Evolutionary conservation across 257 asterid genomes (phyloP).

Genomic region (Mentha longifolia): DNA sequence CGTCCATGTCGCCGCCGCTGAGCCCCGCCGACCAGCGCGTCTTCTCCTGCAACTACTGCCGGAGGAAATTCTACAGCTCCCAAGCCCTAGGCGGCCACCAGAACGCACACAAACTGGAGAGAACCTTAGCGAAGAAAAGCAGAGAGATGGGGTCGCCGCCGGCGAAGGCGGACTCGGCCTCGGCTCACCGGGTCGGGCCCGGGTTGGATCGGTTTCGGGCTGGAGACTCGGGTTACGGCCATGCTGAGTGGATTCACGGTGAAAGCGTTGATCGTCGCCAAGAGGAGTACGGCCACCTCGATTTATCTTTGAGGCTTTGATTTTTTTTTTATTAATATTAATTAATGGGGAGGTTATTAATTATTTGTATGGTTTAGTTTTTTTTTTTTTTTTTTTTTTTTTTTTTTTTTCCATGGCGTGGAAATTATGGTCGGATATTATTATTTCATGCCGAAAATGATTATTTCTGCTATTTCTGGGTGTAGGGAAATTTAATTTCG

Average conservation of each 20-base stretch:
- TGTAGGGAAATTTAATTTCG: not conserved
- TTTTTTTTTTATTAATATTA: not conserved
- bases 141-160: slow-evolving; percentile 42
- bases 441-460: not conserved
- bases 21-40: slow-evolving; percentile 57
- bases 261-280: slow-evolving; percentile 38
- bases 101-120: slow-evolving; percentile 87
- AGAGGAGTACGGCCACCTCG: slow-evolving; percentile 65
- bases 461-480: not conserved
- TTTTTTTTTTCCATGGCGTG: slow-evolving; percentile 8
- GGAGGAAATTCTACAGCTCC: slow-evolving; percentile 77
- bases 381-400: too few species aligned
- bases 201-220: slow-evolving; percentile 32
- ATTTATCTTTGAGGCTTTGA: slow-evolving; percentile 73
- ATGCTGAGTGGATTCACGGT: slow-evolving; percentile 24
- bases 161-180: slow-evolving; percentile 38
- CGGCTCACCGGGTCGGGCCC: slow-evolving; percentile 24
- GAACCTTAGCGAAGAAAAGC: slow-evolving; percentile 81
- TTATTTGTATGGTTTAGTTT: slow-evolving; percentile 1
- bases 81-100: slow-evolving; percentile 97
- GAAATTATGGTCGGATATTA: not conserved
- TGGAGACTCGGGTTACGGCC: slow-evolving; percentile 41
- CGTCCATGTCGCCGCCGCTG: too few species aligned
- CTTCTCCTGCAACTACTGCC: slow-evolving; percentile 80
- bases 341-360: slow-evolving; percentile 11